phyloP scores from a whole-genome alignment of 2,329 filamentous ascomycete species.

The Colletotrichum echinochloae region DNA sequence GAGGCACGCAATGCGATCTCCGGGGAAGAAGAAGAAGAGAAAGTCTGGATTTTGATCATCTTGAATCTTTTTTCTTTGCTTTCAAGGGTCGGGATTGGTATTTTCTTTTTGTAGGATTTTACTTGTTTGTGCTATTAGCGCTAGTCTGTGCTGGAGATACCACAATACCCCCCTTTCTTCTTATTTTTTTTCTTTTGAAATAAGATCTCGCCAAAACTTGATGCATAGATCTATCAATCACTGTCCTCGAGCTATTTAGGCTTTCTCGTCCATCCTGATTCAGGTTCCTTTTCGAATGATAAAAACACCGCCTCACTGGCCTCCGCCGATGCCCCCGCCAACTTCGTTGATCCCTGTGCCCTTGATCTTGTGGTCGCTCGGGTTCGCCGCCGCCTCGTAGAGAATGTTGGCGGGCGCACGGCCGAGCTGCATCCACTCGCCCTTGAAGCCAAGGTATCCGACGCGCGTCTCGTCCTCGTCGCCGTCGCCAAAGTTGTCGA shows the following conservation, averaged over 20 bases:
- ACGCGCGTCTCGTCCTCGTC: slow-evolving; percentile 85
- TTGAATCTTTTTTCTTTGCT: neutral
- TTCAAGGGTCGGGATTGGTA: neutral
- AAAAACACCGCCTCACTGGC: slow-evolving; percentile 4
- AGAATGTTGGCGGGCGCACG: slow-evolving; percentile 86
- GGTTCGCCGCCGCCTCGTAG: slow-evolving; percentile 95
- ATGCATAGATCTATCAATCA: neutral
- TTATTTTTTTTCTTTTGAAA: neutral
- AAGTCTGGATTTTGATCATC: slow-evolving; percentile 31
- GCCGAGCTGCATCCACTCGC: slow-evolving; percentile 85
- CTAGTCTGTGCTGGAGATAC: slow-evolving; percentile 20
- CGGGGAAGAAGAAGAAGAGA: slow-evolving; percentile 51
- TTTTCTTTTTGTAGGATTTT: slow-evolving; percentile 10
- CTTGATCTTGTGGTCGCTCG: slow-evolving; percentile 82
- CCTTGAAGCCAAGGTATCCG: slow-evolving; percentile 76
- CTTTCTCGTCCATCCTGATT: neutral
- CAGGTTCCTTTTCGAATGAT: neutral
- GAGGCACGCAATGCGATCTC: slow-evolving; percentile 56
- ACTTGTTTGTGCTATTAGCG: slow-evolving; percentile 7
- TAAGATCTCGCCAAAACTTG: neutral
- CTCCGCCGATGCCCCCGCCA: slow-evolving; percentile 64
- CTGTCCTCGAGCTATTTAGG: neutral
- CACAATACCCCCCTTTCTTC: slow-evolving; percentile 4
- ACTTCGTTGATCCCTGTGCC: slow-evolving; percentile 66
- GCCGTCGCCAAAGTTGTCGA: slow-evolving; percentile 87